phyloP scores from a whole-genome alignment of 2,329 filamentous ascomycete genomes.

The Fusarium chlamydosporum region DNA sequence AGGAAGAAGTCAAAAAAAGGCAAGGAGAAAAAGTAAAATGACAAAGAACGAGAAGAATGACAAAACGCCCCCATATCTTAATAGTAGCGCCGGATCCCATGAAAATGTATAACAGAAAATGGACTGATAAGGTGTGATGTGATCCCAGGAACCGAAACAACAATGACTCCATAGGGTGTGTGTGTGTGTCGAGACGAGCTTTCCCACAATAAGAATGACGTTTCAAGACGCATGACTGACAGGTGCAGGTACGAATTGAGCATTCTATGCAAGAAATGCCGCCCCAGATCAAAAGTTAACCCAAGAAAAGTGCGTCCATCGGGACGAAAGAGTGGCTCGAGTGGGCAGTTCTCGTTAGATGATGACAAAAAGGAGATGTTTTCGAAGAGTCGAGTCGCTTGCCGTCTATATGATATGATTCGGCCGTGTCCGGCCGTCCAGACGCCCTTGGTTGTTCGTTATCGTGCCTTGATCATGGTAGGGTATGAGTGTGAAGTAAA shows the following conservation, averaged over 20 bases:
- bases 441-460: constrained; percentile 47
- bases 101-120: constrained; percentile 35
- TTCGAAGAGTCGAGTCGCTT: constrained; percentile 48
- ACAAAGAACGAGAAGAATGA: constrained; percentile 36
- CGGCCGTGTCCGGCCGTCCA: constrained; percentile 41
- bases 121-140: constrained; percentile 25
- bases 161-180: constrained; percentile 23
- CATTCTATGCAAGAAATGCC: constrained; percentile 26
- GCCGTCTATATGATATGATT: constrained; percentile 54
- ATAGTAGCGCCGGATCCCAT: constrained; percentile 51
- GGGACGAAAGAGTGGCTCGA: constrained; percentile 36
- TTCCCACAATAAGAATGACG: constrained; percentile 7
- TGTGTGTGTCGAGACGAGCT: constrained; percentile 15
- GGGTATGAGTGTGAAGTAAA: constrained; percentile 42
- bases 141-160: constrained; percentile 40
- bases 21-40: constrained; percentile 36
- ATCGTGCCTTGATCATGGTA: constrained; percentile 46
- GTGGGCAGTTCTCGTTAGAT: constrained; percentile 38
- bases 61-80: constrained; percentile 48
- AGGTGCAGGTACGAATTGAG: constrained; percentile 13
- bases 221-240: not conserved
- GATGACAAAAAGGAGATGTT: constrained; percentile 38
- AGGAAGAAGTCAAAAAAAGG: constrained; percentile 23
- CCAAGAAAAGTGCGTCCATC: constrained; percentile 41
- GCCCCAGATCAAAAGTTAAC: constrained; percentile 32